phyloP scores from a whole-genome alignment of 1,139 yeast genomes.

The Lodderomyces metapsilosis region DNA sequence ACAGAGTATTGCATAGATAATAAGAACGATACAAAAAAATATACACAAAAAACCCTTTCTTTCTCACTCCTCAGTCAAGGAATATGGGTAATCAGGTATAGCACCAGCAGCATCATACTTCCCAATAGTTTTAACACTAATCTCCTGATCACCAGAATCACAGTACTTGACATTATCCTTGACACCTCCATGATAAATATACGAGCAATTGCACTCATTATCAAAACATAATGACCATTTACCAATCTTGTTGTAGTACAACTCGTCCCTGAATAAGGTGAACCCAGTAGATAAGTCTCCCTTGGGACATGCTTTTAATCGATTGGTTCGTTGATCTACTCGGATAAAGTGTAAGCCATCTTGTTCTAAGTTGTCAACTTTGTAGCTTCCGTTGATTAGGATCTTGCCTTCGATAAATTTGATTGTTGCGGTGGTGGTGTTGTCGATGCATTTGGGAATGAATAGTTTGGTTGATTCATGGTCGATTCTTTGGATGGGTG shows the following conservation, averaged over 20 bases:
- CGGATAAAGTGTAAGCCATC: slow-evolving; percentile 7
- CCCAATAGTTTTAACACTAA: slow-evolving; percentile 9
- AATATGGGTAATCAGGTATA: slow-evolving; percentile 10
- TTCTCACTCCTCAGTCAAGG: neutral
- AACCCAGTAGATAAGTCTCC: slow-evolving; percentile 9
- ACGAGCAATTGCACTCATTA: slow-evolving; percentile 4
- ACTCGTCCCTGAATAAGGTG: slow-evolving; percentile 4
- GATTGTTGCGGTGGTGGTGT: neutral
- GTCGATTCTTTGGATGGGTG: slow-evolving; percentile 5
- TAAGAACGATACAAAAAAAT: too few species aligned
- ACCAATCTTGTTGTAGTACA: slow-evolving; percentile 4
- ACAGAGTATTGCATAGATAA: too few species aligned
- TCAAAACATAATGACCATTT: slow-evolving; percentile 10
- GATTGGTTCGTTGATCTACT: slow-evolving; percentile 8
- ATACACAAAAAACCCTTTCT: too few species aligned
- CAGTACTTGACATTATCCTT: slow-evolving; percentile 8
- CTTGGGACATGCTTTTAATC: slow-evolving; percentile 12
- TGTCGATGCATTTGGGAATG: slow-evolving; percentile 3
- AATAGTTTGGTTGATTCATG: slow-evolving; percentile 5
- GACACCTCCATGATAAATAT: slow-evolving; percentile 9
- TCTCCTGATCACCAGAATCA: slow-evolving; percentile 5
- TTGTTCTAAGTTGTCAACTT: slow-evolving; percentile 1
- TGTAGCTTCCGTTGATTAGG: slow-evolving; percentile 7
- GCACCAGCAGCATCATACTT: slow-evolving; percentile 10
- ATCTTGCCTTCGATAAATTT: slow-evolving; percentile 8